These are phyloP conservation scores for Saturnispora hagleri DNA, from an alignment of 805 yeast genomes.

Conservation along the genomic window DNA sequence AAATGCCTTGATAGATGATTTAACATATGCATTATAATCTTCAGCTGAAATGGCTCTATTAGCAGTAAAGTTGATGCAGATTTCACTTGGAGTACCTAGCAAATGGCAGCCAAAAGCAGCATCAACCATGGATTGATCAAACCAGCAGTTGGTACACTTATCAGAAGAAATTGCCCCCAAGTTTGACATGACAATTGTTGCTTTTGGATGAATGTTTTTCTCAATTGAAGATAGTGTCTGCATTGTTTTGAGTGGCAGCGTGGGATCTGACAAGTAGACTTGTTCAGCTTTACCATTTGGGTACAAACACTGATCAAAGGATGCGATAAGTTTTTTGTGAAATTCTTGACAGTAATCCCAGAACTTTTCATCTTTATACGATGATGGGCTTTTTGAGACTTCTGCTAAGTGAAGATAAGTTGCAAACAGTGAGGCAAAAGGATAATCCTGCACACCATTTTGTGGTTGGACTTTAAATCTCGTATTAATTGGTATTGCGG, in stretches of 20 bases:
- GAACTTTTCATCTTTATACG: neutral
- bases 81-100: neutral
- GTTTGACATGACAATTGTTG: slow-evolving; percentile 10
- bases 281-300: slow-evolving; percentile 5
- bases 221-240: neutral
- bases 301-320: slow-evolving; percentile 1
- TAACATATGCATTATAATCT: slow-evolving; percentile 2
- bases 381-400: neutral
- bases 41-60: slow-evolving; percentile 7
- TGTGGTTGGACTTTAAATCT: slow-evolving; percentile 1
- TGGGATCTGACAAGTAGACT: neutral
- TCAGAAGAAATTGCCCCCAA: slow-evolving; percentile 2
- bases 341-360: slow-evolving; percentile 4
- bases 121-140: slow-evolving; percentile 13
- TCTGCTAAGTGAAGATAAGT: slow-evolving; percentile 3
- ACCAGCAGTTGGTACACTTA: slow-evolving; percentile 1
- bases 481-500: slow-evolving; percentile 10
- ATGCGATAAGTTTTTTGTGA: slow-evolving; percentile 1
- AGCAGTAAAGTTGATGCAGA: slow-evolving; percentile 7
- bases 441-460: neutral
- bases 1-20: neutral
- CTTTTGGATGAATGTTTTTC: slow-evolving; percentile 4
- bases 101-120: slow-evolving; percentile 10
- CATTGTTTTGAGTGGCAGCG: neutral
- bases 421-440: slow-evolving; percentile 10